These are phyloP conservation scores for Dactylonectria estremocensis DNA, from an alignment of 2,329 filamentous ascomycete species.

Conservation along the genomic window DNA sequence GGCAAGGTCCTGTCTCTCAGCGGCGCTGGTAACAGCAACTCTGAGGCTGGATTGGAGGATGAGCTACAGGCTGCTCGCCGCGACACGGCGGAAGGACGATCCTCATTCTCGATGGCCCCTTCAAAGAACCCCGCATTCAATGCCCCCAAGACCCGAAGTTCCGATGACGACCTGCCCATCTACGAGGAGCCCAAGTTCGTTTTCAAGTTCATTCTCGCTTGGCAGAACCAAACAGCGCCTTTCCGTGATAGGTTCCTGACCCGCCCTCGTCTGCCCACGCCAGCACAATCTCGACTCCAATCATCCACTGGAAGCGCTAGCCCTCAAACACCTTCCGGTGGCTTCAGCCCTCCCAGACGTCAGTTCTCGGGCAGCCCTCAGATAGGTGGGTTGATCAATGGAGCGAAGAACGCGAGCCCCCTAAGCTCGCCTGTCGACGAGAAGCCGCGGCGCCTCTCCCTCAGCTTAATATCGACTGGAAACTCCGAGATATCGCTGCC, in stretches of 20 bases:
- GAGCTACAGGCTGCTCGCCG: slow-evolving; percentile 58
- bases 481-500: slow-evolving; percentile 43
- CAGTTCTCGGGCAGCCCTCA: slow-evolving; percentile 63
- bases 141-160: slow-evolving; percentile 53
- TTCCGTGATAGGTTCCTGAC: slow-evolving; percentile 74
- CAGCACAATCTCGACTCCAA: slow-evolving; percentile 76
- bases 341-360: slow-evolving; percentile 61
- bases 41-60: slow-evolving; percentile 54
- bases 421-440: slow-evolving; percentile 53
- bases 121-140: slow-evolving; percentile 55
- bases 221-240: slow-evolving; percentile 69
- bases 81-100: slow-evolving; percentile 31
- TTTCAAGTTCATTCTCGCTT: slow-evolving; percentile 83
- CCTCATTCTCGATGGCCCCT: slow-evolving; percentile 50
- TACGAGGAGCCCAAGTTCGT: slow-evolving; percentile 72
- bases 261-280: slow-evolving; percentile 77
- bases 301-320: slow-evolving; percentile 57
- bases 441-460: slow-evolving; percentile 40
- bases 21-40: slow-evolving; percentile 26
- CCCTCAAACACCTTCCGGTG: slow-evolving; percentile 55
- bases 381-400: slow-evolving; percentile 63
- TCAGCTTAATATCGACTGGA: slow-evolving; percentile 35
- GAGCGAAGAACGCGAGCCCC: slow-evolving; percentile 65
- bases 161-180: slow-evolving; percentile 68
- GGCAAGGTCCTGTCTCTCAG: slow-evolving; percentile 71